phyloP scores from a whole-genome alignment of 2,329 filamentous ascomycete species.

The Sphaerulina musiva region DNA sequence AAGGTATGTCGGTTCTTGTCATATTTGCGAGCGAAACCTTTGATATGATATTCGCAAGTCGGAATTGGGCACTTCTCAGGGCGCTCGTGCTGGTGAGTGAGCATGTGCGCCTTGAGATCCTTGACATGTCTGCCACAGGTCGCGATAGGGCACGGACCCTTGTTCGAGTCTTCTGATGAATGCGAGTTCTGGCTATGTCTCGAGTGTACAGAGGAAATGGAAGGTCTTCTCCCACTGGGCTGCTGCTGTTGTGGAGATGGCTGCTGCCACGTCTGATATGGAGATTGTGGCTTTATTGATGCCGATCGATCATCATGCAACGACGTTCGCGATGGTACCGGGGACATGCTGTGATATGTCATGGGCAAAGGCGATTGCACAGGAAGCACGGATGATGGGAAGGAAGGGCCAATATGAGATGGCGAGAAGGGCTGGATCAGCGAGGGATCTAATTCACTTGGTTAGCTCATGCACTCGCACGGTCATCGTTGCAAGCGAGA shows the following conservation, averaged over 20 bases:
- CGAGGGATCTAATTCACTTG: conserved; percentile 46
- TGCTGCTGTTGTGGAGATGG: conserved; percentile 40
- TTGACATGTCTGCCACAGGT: conserved; percentile 85
- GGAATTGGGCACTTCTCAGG: conserved; percentile 92
- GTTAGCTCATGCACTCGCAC: conserved; percentile 6
- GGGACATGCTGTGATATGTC: conserved; percentile 51
- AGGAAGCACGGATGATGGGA: conserved; percentile 35
- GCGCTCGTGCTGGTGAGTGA: conserved; percentile 84
- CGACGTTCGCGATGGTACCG: conserved; percentile 54
- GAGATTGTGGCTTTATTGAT: conserved; percentile 45
- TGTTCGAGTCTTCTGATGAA: conserved; percentile 46
- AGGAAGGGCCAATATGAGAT: conserved; percentile 38
- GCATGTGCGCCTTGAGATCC: conserved; percentile 87
- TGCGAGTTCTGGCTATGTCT: conserved; percentile 47
- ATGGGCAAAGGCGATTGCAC: conserved; percentile 37
- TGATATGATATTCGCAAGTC: conserved; percentile 84
- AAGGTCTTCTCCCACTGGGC: conserved; percentile 53
- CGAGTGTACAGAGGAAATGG: conserved; percentile 65
- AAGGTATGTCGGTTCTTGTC: conserved; percentile 93
- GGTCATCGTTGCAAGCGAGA: background rate
- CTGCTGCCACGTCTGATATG: conserved; percentile 51
- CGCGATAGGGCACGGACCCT: conserved; percentile 68
- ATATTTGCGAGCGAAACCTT: conserved; percentile 91
- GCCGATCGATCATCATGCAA: conserved; percentile 38
- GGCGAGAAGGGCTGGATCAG: conserved; percentile 50